Evolutionary conservation across 1,139 yeast genomes (phyloP).

Genomic region (Candida neerlandica): DNA sequence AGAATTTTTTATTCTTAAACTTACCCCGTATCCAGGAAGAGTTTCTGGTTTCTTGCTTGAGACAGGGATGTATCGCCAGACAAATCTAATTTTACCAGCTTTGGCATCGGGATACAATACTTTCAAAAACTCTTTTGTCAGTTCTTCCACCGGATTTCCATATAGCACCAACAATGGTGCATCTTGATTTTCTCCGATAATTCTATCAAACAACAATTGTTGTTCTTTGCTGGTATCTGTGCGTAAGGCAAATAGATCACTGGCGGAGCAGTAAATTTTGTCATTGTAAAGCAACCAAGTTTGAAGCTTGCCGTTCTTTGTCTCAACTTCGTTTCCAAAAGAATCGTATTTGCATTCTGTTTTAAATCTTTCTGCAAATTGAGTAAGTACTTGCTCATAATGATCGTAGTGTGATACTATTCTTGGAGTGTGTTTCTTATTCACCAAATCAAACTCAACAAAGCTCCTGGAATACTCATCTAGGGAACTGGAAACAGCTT

Average conservation of each 20-base stretch:
- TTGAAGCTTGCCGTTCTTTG: slow-evolving; percentile 27
- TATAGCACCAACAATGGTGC: slow-evolving; percentile 51
- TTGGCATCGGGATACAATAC: slow-evolving; percentile 62
- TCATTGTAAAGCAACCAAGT: slow-evolving; percentile 60
- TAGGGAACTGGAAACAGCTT: slow-evolving; percentile 31
- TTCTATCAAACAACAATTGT: slow-evolving; percentile 56
- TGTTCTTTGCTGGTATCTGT: slow-evolving; percentile 17
- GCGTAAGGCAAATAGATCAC: slow-evolving; percentile 65
- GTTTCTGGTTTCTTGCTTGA: slow-evolving; percentile 26
- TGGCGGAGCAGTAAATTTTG: slow-evolving; percentile 61
- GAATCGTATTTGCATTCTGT: slow-evolving; percentile 35
- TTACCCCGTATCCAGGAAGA: slow-evolving; percentile 70
- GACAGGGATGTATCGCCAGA: slow-evolving; percentile 68
- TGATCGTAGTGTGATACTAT: slow-evolving; percentile 64
- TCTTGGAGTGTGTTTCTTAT: slow-evolving; percentile 60
- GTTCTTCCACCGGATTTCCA: slow-evolving; percentile 50
- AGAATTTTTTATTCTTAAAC: slow-evolving; percentile 59
- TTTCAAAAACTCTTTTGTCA: slow-evolving; percentile 59
- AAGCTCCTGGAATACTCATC: slow-evolving; percentile 27
- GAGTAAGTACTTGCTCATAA: slow-evolving; percentile 38
- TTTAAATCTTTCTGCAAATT: slow-evolving; percentile 19
- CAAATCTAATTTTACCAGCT: slow-evolving; percentile 68
- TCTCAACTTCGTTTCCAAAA: slow-evolving; percentile 34
- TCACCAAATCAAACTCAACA: slow-evolving; percentile 53
- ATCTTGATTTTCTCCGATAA: slow-evolving; percentile 48